These are phyloP conservation scores for Lyophyllum decastes DNA, from an alignment of 768 basidiomycete species.

Conservation along the genomic window DNA sequence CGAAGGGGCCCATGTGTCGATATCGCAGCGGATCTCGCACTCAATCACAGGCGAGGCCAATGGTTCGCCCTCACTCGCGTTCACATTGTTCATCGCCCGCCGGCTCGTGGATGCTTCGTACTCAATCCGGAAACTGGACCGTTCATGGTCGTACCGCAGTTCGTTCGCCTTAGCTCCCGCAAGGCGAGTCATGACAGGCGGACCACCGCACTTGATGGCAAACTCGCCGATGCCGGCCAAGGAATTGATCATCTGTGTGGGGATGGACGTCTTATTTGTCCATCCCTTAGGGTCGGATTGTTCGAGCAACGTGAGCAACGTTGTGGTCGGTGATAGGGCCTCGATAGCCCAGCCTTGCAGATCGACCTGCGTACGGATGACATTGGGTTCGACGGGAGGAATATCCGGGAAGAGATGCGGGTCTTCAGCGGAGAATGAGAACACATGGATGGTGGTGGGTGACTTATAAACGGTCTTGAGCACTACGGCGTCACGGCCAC, in stretches of 20 bases:
- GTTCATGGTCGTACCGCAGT: conserved; percentile 87
- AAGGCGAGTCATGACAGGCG: conserved; percentile 86
- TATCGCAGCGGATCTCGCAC: conserved; percentile 89
- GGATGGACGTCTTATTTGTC: conserved; percentile 93
- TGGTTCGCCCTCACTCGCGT: conserved; percentile 27
- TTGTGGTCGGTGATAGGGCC: conserved; percentile 91
- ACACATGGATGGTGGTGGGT: conserved; percentile 91
- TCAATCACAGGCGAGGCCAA: conserved; percentile 60
- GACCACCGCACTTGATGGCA: conserved; percentile 93
- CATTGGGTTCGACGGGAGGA: conserved; percentile 66
- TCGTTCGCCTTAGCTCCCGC: conserved; percentile 74
- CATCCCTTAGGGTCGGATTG: conserved; percentile 98
- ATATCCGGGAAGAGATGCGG: conserved; percentile 79
- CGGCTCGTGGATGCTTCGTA: conserved; percentile 71
- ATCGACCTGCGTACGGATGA: conserved; percentile 94
- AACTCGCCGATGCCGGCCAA: conserved; percentile 94
- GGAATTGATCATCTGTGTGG: conserved; percentile 88
- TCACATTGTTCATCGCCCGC: conserved; percentile 22
- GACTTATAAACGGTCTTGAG: conserved; percentile 98
- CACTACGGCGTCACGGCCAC: conserved; percentile 87
- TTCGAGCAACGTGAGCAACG: conserved; percentile 89
- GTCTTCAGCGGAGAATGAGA: conserved; percentile 93
- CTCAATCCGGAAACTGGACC: conserved; percentile 76
- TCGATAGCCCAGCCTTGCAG: conserved; percentile 99
- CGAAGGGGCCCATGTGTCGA: conserved; percentile 84